Evolutionary conservation across 345 rosid species (phyloP).

Genomic region (Turnera subulata): DNA sequence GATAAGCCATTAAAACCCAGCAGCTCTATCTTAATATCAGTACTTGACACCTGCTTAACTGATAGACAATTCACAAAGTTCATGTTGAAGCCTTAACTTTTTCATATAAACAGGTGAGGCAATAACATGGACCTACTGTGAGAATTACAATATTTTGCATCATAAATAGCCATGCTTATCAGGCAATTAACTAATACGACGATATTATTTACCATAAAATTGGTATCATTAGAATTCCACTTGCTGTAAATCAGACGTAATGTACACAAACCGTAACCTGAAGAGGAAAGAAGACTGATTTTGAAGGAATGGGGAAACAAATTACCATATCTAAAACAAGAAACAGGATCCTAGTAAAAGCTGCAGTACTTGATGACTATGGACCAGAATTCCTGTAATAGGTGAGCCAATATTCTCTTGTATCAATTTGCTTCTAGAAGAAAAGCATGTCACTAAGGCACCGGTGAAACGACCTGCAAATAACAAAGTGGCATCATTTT

Average conservation of each 20-base stretch:
- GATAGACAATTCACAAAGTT: no score
- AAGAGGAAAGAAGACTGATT: not conserved
- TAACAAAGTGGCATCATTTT: not conserved
- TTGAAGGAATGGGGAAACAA: not conserved
- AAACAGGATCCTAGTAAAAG: not conserved
- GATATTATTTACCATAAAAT: no score
- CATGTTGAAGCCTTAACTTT: not conserved
- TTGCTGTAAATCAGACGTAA: not conserved
- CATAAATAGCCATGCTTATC: not conserved
- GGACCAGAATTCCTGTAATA: not conserved
- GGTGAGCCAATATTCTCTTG: not conserved
- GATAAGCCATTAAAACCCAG: no score
- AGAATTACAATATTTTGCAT: not conserved
- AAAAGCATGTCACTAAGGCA: not conserved
- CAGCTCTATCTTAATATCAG: no score
- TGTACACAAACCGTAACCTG: not conserved
- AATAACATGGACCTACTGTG: not conserved
- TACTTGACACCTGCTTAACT: no score
- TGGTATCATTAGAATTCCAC: no score
- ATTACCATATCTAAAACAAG: not conserved
- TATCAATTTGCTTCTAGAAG: not conserved
- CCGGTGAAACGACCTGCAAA: conserved; percentile 1
- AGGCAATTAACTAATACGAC: no score
- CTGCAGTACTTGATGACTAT: not conserved
- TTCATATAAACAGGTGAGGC: no score